Conservation (phyloP, 108 stramenopile genomes). For the Chaetoceros tenuissimus region DNA sequence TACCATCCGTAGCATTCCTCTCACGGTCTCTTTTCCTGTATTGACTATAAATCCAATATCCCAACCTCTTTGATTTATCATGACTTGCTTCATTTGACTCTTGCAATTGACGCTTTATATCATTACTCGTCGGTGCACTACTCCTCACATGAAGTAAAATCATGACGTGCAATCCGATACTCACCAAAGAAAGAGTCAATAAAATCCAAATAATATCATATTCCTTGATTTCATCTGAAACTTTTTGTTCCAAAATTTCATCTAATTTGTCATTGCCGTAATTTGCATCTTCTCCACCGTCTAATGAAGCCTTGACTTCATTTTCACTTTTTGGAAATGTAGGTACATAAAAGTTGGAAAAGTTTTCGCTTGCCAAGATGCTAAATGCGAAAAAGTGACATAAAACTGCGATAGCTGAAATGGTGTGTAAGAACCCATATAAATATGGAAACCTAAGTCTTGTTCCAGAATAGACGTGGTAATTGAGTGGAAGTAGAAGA, state of each 20-base stretch:
- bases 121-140: conserved; percentile 38
- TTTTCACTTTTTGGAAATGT: neutral
- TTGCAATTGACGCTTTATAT: neutral
- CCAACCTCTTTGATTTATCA: conserved; percentile 24
- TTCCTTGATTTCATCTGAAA: conserved; percentile 1
- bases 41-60: conserved; percentile 22
- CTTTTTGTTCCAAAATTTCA: neutral
- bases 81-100: neutral
- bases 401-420: conserved; percentile 34
- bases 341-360: neutral
- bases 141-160: conserved; percentile 70
- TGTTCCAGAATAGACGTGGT: conserved; percentile 68
- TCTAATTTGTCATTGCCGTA: neutral
- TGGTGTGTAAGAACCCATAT: conserved; percentile 48
- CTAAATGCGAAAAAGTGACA: conserved; percentile 39
- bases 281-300: conserved; percentile 7
- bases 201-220: conserved; percentile 43
- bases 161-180: conserved; percentile 55
- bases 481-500: conserved; percentile 56
- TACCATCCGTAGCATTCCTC: neutral
- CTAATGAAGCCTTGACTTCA: too few relatives aligned
- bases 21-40: conserved; percentile 3
- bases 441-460: conserved; percentile 40
- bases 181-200: conserved; percentile 37
- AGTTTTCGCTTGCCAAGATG: neutral